Conservation (phyloP, 75 land plant species). For the Cupressus sempervirens region DNA sequence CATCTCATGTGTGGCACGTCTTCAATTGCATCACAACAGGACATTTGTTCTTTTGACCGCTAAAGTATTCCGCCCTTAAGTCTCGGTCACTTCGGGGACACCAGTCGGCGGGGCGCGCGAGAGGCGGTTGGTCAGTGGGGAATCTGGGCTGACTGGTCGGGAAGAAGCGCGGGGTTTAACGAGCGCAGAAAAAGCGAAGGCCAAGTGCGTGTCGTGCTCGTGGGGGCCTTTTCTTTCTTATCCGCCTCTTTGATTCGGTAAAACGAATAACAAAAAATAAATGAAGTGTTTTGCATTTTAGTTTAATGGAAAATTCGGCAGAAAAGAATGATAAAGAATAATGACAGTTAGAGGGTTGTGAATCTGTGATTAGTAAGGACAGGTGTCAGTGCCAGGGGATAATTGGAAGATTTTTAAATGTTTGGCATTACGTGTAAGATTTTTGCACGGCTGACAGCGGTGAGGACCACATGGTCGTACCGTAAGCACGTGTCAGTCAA, state of each 20-base stretch:
- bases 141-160: background rate
- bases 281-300: too few species aligned
- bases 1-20: background rate
- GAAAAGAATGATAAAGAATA: background rate
- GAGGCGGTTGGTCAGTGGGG: background rate
- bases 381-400: background rate
- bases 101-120: background rate
- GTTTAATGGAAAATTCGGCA: background rate
- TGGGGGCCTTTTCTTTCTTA: background rate
- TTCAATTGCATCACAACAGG: background rate
- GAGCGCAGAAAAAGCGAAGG: background rate
- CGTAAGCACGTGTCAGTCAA: conserved; percentile 7
- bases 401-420: background rate
- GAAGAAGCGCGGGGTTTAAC: background rate
- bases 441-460: background rate
- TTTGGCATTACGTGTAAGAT: background rate
- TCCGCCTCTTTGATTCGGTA: background rate
- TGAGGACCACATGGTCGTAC: conserved; percentile 7
- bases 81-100: background rate
- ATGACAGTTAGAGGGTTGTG: background rate
- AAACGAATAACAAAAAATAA: too few species aligned
- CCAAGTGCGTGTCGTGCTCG: conserved; percentile 2
- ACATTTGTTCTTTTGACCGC: conserved; percentile 2
- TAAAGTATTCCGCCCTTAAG: background rate
- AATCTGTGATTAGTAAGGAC: background rate